Percentiles rank a stretch among this genome's conserved stretches.
Evolutionary conservation across 2,329 filamentous ascomycete genomes (phyloP).

Genomic region (Aspergillus terreus): DNA sequence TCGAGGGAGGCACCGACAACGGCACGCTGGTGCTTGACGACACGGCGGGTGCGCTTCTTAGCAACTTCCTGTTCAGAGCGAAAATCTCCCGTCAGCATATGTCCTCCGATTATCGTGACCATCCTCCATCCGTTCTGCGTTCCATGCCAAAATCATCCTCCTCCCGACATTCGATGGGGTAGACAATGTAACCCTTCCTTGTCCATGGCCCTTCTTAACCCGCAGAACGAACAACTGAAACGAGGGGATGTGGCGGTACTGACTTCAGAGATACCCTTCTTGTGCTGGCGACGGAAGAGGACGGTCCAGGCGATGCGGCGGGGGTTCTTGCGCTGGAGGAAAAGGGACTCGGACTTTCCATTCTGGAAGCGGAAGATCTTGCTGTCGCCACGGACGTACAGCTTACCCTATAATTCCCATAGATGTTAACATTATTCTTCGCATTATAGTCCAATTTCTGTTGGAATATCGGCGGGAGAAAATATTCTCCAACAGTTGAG

Average conservation of each 20-base stretch:
- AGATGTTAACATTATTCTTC: slow-evolving; percentile 25
- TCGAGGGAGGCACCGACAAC: slow-evolving; percentile 99
- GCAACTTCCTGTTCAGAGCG: slow-evolving; percentile 77
- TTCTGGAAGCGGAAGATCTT: slow-evolving; percentile 99
- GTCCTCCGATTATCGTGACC: background rate
- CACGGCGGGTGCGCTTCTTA: slow-evolving; percentile 98
- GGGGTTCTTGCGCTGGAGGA: slow-evolving; percentile 99
- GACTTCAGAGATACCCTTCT: slow-evolving; percentile 99
- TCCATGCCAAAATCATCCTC: background rate
- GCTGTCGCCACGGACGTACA: slow-evolving; percentile 99
- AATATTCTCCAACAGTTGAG: slow-evolving; percentile 1
- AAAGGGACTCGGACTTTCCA: slow-evolving; percentile 99
- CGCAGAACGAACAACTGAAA: slow-evolving; percentile 18
- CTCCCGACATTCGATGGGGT: background rate
- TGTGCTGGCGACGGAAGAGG: slow-evolving; percentile 97
- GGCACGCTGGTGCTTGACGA: slow-evolving; percentile 97
- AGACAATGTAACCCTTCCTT: background rate
- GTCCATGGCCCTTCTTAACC: slow-evolving; percentile 8
- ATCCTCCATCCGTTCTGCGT: background rate
- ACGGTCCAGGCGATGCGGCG: slow-evolving; percentile 98
- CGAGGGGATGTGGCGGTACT: slow-evolving; percentile 40
- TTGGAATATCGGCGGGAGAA: background rate
- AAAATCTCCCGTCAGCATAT: slow-evolving; percentile 27
- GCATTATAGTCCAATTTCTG: background rate
- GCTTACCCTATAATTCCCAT: slow-evolving; percentile 73